These are phyloP conservation scores for Trichoderma reesei DNA, from an alignment of 495 filamentous ascomycete genomes.

Conservation along the genomic window DNA sequence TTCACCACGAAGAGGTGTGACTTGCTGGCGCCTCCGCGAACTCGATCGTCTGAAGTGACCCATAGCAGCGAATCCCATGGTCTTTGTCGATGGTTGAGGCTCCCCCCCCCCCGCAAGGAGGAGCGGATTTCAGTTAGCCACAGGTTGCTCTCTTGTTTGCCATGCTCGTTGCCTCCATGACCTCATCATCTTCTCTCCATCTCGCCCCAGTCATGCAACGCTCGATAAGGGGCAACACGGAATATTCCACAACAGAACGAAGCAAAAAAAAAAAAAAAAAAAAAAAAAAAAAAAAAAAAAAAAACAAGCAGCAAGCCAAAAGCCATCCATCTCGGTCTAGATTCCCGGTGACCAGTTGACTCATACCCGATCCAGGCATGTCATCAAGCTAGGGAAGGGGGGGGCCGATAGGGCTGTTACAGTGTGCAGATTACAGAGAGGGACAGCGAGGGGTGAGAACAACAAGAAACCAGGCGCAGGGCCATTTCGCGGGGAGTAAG, in stretches of 20 bases:
- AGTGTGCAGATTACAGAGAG: background rate
- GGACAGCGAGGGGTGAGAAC: background rate
- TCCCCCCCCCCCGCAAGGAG: no score
- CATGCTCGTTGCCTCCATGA: background rate
- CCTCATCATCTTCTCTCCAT: background rate
- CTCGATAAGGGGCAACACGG: background rate
- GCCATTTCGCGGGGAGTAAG: background rate
- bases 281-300: background rate
- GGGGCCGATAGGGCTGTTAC: background rate
- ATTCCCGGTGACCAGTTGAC: background rate
- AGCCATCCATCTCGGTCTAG: background rate
- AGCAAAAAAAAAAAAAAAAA: background rate
- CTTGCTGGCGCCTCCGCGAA: constrained; percentile 58
- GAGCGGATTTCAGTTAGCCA: background rate
- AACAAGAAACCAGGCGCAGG: background rate
- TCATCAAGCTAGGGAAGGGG: background rate
- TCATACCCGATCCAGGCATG: background rate
- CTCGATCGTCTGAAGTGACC: constrained; percentile 59
- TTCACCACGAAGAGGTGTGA: constrained; percentile 15
- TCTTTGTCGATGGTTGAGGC: constrained; percentile 26
- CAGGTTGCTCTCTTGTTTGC: constrained; percentile 17
- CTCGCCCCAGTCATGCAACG: background rate
- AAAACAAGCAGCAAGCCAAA: background rate
- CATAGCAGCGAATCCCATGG: constrained; percentile 52
- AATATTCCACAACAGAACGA: background rate